A percentile compares a stretch with the other conserved stretches of the same genome.
Evolutionary conservation across 768 basidiomycete genomes (phyloP).

Genomic region (Mycena galopus): DNA sequence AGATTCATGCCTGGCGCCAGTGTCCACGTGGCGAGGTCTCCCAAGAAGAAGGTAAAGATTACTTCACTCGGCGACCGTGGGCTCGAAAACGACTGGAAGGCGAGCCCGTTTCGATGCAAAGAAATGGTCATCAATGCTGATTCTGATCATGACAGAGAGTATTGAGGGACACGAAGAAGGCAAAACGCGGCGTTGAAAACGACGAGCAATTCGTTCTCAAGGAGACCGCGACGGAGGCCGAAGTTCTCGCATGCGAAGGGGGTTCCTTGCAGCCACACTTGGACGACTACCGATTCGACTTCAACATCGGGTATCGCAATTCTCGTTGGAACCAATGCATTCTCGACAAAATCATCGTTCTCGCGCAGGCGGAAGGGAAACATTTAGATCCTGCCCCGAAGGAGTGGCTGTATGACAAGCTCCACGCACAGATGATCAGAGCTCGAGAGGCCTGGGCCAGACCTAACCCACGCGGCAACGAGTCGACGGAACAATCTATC

Average conservation of each 20-base stretch:
- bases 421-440: background rate
- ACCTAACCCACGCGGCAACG: background rate
- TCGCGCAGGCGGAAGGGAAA: background rate
- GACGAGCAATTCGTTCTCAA: background rate
- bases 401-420: background rate
- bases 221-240: background rate
- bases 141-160: background rate
- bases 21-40: no score
- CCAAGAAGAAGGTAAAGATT: no score
- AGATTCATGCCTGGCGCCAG: background rate
- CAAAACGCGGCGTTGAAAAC: background rate
- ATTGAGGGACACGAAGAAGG: background rate
- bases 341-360: background rate
- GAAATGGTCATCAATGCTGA: no score
- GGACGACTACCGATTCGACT: background rate
- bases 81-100: background rate
- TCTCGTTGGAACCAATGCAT: slow-evolving; percentile 6
- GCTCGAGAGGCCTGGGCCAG: background rate
- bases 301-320: background rate
- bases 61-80: no score
- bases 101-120: background rate
- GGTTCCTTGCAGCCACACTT: background rate
- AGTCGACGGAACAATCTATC: background rate
- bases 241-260: background rate
- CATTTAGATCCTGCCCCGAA: background rate